phyloP scores from a whole-genome alignment of 2,329 filamentous ascomycete genomes.

The Teratosphaeria viscida region DNA sequence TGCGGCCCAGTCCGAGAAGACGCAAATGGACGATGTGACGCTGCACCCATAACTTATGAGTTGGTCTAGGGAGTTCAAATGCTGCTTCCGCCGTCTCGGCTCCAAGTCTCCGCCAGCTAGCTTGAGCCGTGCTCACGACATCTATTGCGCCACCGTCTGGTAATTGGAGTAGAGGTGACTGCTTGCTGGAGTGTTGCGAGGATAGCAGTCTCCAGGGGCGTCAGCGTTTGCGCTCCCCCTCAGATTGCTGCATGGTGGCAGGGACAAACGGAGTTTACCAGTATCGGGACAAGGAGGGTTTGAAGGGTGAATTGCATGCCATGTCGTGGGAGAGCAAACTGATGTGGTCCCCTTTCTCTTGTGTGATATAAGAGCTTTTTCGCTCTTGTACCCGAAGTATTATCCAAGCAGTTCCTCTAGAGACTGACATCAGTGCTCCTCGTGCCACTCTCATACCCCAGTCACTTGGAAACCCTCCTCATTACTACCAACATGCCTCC shows the following conservation, averaged over 20 bases:
- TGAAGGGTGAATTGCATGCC: background rate
- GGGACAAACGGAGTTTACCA: background rate
- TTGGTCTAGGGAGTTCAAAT: too few species aligned
- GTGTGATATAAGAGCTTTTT: background rate
- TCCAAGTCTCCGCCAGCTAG: too few species aligned
- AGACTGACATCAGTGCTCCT: background rate
- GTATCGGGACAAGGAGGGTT: background rate
- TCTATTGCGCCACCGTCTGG: too few species aligned
- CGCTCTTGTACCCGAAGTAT: background rate
- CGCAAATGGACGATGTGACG: background rate
- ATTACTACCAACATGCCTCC: background rate
- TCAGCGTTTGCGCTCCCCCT: background rate
- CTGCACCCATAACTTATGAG: too few species aligned
- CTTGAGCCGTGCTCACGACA: too few species aligned
- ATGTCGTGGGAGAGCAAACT: background rate
- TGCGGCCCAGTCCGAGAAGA: too few species aligned
- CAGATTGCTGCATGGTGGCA: background rate
- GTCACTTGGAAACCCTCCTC: background rate
- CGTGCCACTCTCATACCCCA: background rate
- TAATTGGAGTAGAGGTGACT: too few species aligned
- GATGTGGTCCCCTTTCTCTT: background rate
- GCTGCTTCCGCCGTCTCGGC: too few species aligned
- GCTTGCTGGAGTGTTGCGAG: too few species aligned
- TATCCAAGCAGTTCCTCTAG: background rate
- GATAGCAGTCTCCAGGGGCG: background rate